These are phyloP conservation scores for Trichoderma gamsii DNA, from an alignment of 495 filamentous ascomycete species.

Conservation along the genomic window DNA sequence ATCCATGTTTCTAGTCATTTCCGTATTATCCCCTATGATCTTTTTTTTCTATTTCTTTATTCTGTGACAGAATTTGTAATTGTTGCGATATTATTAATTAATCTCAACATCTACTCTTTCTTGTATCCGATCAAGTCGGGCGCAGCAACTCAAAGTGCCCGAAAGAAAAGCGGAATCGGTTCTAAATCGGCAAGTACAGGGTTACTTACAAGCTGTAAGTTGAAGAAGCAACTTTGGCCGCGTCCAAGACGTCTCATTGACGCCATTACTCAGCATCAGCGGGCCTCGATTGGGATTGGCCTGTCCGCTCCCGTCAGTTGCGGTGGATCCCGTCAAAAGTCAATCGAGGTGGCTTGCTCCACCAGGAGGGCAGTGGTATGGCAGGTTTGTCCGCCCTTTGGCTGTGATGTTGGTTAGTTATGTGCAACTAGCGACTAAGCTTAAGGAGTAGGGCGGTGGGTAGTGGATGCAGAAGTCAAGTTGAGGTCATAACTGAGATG, in stretches of 20 bases:
- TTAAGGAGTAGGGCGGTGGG: no score
- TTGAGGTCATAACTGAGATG: neutral
- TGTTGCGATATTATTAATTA: neutral
- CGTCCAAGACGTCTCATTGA: neutral
- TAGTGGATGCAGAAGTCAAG: no score
- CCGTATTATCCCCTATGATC: neutral
- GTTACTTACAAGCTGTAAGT: neutral
- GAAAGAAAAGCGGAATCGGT: neutral
- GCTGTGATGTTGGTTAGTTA: no score
- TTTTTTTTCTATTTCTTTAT: neutral
- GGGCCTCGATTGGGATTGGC: neutral
- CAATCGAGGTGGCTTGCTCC: neutral
- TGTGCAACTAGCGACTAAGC: no score
- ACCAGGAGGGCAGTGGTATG: no score
- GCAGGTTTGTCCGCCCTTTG: no score
- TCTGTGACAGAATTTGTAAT: neutral
- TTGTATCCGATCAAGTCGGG: neutral
- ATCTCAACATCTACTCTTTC: neutral
- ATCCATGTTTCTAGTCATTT: neutral
- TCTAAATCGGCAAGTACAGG: neutral
- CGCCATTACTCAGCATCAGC: neutral
- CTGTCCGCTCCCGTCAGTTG: neutral
- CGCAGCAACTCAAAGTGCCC: neutral
- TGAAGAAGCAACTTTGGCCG: constrained; percentile 2
- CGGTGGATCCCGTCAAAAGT: neutral